These are phyloP conservation scores for Aspergillus oerlinghausenensis DNA, from an alignment of 2,329 filamentous ascomycete species.

Conservation along the genomic window DNA sequence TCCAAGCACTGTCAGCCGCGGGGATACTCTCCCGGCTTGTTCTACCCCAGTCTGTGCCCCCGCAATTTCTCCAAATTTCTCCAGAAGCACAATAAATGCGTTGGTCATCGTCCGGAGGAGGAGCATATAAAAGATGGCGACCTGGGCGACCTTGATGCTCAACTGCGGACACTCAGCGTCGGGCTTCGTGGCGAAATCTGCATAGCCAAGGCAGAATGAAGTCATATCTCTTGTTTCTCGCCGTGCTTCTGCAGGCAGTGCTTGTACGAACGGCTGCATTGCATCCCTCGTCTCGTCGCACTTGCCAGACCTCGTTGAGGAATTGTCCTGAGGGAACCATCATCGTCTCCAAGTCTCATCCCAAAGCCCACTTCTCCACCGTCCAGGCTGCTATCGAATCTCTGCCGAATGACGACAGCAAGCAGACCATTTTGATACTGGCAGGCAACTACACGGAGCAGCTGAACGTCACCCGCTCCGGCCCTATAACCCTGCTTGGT, in stretches of 20 bases:
- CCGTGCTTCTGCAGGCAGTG: slow-evolving; percentile 1
- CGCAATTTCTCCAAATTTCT: slow-evolving; percentile 14
- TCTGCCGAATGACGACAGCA: slow-evolving; percentile 42
- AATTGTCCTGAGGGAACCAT: slow-evolving; percentile 26
- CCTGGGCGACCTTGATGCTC: neutral
- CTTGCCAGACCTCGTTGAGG: slow-evolving; percentile 21
- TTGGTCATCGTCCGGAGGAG: slow-evolving; percentile 7
- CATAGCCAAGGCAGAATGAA: neutral
- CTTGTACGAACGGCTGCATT: slow-evolving; percentile 7
- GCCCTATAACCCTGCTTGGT: slow-evolving; percentile 59
- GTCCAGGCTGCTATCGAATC: slow-evolving; percentile 48
- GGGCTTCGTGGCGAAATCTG: neutral
- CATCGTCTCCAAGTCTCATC: slow-evolving; percentile 22
- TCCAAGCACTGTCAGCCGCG: neutral
- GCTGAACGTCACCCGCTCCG: slow-evolving; percentile 60
- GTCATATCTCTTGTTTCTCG: neutral
- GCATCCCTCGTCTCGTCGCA: slow-evolving; percentile 10
- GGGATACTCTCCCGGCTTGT: neutral
- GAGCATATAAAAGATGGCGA: slow-evolving; percentile 3
- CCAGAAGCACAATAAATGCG: neutral
- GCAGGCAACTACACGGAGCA: slow-evolving; percentile 60
- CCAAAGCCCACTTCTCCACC: slow-evolving; percentile 27
- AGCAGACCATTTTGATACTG: slow-evolving; percentile 55
- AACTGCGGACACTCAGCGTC: neutral
- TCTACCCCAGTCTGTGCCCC: slow-evolving; percentile 1